Evolutionary conservation across 345 rosid genomes (phyloP).

Genomic region (Lepidium africanum): DNA sequence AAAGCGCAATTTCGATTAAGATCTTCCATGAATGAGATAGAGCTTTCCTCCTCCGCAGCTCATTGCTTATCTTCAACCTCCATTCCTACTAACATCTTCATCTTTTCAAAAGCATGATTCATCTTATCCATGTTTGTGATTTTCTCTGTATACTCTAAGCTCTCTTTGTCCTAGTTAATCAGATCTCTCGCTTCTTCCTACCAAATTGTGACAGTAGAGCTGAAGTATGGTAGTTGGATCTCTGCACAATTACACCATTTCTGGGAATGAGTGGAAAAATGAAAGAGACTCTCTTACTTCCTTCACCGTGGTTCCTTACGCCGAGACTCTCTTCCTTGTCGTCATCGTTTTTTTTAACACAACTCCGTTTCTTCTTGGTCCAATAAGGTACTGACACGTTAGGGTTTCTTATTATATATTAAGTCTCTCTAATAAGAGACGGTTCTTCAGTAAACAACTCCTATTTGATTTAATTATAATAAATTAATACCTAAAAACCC

Average conservation of each 20-base stretch:
- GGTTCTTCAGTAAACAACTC: too few relatives aligned
- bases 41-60: conserved; percentile 29
- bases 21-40: conserved; percentile 69
- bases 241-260: conserved; percentile 29
- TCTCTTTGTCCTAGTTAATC: background rate
- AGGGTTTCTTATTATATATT: too few relatives aligned
- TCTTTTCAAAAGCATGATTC: conserved; percentile 77
- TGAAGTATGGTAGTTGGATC: conserved; percentile 28
- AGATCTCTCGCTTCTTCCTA: conserved; percentile 22
- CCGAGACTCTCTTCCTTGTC: too few relatives aligned
- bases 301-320: background rate
- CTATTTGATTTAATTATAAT: too few relatives aligned
- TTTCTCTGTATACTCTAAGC: background rate
- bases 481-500: too few relatives aligned
- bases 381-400: too few relatives aligned
- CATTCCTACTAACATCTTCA: conserved; percentile 88
- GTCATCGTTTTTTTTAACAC: too few relatives aligned
- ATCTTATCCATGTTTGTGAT: conserved; percentile 58
- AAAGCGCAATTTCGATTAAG: conserved; percentile 82
- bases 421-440: too few relatives aligned
- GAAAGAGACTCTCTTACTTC: background rate
- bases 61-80: conserved; percentile 58
- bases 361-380: too few relatives aligned
- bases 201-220: conserved; percentile 1
- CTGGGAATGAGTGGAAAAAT: background rate